A percentile compares a stretch with the other conserved stretches of the same genome.
Conservation (phyloP, 139 green algal species). For the Chlorella sp. region DNA sequence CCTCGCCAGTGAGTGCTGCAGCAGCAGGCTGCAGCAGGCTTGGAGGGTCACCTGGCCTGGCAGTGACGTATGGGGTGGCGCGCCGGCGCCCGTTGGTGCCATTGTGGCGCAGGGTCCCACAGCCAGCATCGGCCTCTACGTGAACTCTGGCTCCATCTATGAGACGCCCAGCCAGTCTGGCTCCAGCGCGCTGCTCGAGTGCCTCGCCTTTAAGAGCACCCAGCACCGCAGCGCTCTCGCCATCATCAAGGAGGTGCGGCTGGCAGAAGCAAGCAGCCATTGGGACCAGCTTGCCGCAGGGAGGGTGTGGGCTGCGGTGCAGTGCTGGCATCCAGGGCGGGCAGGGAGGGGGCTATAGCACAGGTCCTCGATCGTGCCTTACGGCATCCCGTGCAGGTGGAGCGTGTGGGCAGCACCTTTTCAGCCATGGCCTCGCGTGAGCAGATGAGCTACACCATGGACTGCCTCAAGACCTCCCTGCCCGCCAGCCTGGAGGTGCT, state of each 20-base stretch:
- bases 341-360: no score
- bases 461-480: constrained; percentile 69
- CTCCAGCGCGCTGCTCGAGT: constrained; percentile 85
- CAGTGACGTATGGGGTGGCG: not conserved
- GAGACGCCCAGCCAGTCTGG: constrained; percentile 48
- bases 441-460: constrained; percentile 82
- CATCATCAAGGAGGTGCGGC: constrained; percentile 30
- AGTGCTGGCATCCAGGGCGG: no score
- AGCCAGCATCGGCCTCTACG: constrained; percentile 83
- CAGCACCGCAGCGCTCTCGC: constrained; percentile 13
- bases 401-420: constrained; percentile 83
- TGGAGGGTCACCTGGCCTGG: not conserved
- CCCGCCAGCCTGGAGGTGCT: constrained; percentile 87
- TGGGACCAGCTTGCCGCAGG: no score
- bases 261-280: no score
- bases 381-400: constrained; percentile 35
- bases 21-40: no score
- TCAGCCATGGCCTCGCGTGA: constrained; percentile 70
- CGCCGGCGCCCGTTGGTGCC: not conserved
- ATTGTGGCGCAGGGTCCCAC: constrained; percentile 66
- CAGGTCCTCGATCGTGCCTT: no score
- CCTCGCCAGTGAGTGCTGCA: constrained; percentile 61
- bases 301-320: no score
- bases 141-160: constrained; percentile 78
- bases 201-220: constrained; percentile 89